phyloP scores from a whole-genome alignment of 805 yeast species.

The Cyberlindnera suaveolens region DNA sequence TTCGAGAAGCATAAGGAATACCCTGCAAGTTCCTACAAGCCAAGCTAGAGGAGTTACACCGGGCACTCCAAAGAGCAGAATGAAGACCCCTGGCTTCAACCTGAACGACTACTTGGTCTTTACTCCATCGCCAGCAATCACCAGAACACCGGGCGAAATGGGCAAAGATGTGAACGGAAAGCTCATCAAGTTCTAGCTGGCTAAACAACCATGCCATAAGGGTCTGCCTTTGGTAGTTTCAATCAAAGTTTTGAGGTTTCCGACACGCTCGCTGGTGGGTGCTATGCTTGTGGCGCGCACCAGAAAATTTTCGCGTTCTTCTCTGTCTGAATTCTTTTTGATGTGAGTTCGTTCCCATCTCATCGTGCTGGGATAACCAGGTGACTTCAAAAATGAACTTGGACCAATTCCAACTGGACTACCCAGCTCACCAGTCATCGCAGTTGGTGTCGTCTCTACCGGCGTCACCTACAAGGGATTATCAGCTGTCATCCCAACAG shows the following conservation, averaged over 20 bases:
- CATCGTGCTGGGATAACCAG: not conserved
- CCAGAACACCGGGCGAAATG: conserved; percentile 31
- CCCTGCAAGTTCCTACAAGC: conserved; percentile 12
- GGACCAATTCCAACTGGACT: conserved; percentile 1
- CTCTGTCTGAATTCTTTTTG: conserved; percentile 1
- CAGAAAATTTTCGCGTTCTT: conserved; percentile 1
- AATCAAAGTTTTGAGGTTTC: not conserved
- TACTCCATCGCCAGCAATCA: conserved; percentile 57
- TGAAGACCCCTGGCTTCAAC: conserved; percentile 63
- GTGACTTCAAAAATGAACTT: conserved; percentile 1
- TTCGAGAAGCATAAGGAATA: conserved; percentile 9
- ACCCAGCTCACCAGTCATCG: not conserved
- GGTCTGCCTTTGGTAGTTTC: not conserved
- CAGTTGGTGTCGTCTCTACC: not conserved
- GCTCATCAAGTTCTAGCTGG: conserved; percentile 18
- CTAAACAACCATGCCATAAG: not conserved
- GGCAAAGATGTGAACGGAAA: conserved; percentile 23
- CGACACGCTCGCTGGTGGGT: not conserved
- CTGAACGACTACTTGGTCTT: conserved; percentile 77
- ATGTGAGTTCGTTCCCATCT: too few relatives aligned
- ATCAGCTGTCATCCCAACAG: not conserved
- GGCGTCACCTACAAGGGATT: not conserved
- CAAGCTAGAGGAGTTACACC: conserved; percentile 15
- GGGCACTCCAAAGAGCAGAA: conserved; percentile 25
- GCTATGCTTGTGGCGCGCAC: not conserved